These are phyloP conservation scores for Eugenia klotzschiana DNA, from an alignment of 441 rosid species.

Conservation along the genomic window DNA sequence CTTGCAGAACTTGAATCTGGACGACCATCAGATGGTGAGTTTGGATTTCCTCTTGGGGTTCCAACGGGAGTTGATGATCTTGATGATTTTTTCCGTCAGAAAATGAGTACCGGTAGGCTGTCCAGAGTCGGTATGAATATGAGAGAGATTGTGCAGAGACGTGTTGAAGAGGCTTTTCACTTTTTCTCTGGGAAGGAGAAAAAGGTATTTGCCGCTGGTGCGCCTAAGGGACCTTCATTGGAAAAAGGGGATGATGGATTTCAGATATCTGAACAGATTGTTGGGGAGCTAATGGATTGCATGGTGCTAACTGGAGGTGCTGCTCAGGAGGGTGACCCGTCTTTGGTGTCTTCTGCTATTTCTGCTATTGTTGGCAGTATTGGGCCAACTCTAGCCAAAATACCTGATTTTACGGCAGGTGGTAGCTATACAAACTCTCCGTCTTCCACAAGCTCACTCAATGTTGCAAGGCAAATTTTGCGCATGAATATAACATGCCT, in stretches of 20 bases:
- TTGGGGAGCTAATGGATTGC: conserved; percentile 64
- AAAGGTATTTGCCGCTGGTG: conserved; percentile 40
- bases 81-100: conserved; percentile 85
- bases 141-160: conserved; percentile 71
- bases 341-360: conserved; percentile 87
- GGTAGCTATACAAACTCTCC: conserved; percentile 37
- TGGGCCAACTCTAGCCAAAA: conserved; percentile 49
- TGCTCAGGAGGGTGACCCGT: conserved; percentile 96
- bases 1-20: conserved; percentile 86
- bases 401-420: conserved; percentile 54
- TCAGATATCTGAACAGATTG: conserved; percentile 78
- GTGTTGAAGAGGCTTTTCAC: conserved; percentile 55
- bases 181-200: conserved; percentile 50
- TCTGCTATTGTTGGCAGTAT: conserved; percentile 72
- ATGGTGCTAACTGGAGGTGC: conserved; percentile 93
- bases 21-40: conserved; percentile 60
- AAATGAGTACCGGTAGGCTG: conserved; percentile 47
- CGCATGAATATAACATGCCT: conserved; percentile 72
- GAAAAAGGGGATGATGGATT: conserved; percentile 67
- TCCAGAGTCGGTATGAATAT: conserved; percentile 78
- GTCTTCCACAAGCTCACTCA: conserved; percentile 30
- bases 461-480: conserved; percentile 53
- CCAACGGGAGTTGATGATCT: conserved; percentile 77
- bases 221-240: conserved; percentile 29
- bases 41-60: conserved; percentile 72